A percentile compares a stretch with the other conserved stretches of the same genome.
Evolutionary conservation across 2,329 filamentous ascomycete genomes (phyloP).

Genomic region (Ampelomyces quisqualis): DNA sequence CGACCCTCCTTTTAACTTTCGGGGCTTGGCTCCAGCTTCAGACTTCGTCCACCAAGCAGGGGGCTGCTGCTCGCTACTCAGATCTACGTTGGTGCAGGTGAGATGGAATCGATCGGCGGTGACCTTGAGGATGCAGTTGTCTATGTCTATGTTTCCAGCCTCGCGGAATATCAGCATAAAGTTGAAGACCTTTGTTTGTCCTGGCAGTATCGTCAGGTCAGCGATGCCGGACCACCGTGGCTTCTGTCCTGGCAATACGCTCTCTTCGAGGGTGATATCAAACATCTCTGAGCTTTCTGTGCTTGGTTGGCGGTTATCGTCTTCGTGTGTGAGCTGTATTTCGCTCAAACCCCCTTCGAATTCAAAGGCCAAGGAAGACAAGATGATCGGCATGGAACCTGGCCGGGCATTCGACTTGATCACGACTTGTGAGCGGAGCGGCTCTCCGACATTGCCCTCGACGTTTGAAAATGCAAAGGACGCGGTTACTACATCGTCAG

Average conservation of each 20-base stretch:
- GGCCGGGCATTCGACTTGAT: constrained; percentile 52
- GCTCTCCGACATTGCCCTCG: constrained; percentile 62
- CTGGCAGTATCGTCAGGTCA: constrained; percentile 66
- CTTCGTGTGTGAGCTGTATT: constrained; percentile 33
- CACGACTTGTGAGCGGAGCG: constrained; percentile 57
- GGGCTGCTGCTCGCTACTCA: constrained; percentile 24
- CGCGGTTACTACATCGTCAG: constrained; percentile 48
- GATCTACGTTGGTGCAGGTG: constrained; percentile 60
- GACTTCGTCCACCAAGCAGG: constrained; percentile 41
- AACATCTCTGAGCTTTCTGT: constrained; percentile 17
- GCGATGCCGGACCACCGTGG: constrained; percentile 56
- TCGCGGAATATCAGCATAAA: constrained; percentile 75
- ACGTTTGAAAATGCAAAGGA: constrained; percentile 56
- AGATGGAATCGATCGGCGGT: constrained; percentile 66
- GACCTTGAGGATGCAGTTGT: constrained; percentile 64
- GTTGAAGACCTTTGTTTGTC: constrained; percentile 68
- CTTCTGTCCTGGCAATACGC: constrained; percentile 24
- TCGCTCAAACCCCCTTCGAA: constrained; percentile 52
- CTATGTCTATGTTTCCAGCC: constrained; percentile 71
- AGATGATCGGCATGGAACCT: constrained; percentile 49
- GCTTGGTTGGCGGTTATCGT: constrained; percentile 11
- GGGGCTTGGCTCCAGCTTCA: constrained; percentile 25
- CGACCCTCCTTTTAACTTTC: constrained; percentile 32
- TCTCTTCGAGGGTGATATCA: constrained; percentile 32
- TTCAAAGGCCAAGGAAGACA: constrained; percentile 53